phyloP scores from a whole-genome alignment of 1,139 yeast genomes.

The Debaryomyces subglobosus region DNA sequence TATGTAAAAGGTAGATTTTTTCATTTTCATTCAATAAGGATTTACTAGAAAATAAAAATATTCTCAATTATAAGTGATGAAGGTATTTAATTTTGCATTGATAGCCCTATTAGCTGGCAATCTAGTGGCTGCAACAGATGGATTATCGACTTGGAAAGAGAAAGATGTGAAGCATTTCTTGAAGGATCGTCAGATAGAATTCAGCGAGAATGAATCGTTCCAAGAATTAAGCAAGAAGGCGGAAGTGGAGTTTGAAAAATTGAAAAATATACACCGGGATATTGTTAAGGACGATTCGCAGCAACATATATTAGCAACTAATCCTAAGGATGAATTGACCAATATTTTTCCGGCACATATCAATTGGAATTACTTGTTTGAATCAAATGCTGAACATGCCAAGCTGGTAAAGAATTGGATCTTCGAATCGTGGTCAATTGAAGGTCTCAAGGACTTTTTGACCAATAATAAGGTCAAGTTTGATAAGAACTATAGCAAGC shows the following conservation, averaged over 20 bases:
- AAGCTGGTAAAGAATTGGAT: conserved; percentile 35
- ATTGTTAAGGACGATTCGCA: conserved; percentile 14
- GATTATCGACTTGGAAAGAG: conserved; percentile 24
- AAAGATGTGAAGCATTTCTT: conserved; percentile 32
- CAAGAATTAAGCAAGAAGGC: conserved; percentile 39
- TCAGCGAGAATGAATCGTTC: conserved; percentile 22
- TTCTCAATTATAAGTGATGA: conserved; percentile 3
- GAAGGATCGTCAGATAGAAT: conserved; percentile 36
- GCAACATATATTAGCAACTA: conserved; percentile 23
- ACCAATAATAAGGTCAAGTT: conserved; percentile 34
- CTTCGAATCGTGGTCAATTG: conserved; percentile 52
- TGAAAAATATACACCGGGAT: conserved; percentile 16
- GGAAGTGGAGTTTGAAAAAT: conserved; percentile 31
- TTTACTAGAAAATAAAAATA: background rate
- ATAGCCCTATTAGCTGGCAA: conserved; percentile 4
- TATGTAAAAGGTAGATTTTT: background rate
- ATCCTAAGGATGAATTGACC: conserved; percentile 18
- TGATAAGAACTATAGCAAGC: conserved; percentile 29
- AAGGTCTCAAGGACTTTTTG: conserved; percentile 38
- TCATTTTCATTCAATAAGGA: background rate
- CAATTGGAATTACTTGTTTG: conserved; percentile 21
- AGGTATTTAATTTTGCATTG: conserved; percentile 6
- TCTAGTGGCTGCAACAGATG: conserved; percentile 9
- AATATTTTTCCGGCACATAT: conserved; percentile 18
- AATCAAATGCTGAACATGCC: conserved; percentile 6